A percentile compares a stretch with the other conserved stretches of the same genome.
These are phyloP conservation scores for Beauveria medogensis DNA, from an alignment of 2,329 filamentous ascomycete species.

Conservation along the genomic window DNA sequence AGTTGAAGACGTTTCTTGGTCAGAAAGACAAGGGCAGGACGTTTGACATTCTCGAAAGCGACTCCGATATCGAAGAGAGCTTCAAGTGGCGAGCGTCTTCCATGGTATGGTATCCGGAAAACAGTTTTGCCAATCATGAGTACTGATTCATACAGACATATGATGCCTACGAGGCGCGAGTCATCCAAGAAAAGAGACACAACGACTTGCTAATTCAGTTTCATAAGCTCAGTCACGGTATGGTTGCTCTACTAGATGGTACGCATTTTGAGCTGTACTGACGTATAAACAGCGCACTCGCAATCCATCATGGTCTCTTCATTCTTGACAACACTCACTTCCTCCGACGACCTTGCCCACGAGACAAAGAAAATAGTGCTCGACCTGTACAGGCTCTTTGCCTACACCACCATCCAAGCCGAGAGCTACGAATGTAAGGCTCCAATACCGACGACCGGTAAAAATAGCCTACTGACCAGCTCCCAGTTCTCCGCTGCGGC, in stretches of 20 bases:
- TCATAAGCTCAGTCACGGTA: conserved; percentile 9
- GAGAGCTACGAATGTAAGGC: conserved; percentile 8
- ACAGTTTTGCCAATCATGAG: no score
- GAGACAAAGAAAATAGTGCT: conserved; percentile 2
- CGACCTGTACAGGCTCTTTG: conserved; percentile 7
- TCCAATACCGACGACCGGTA: no score
- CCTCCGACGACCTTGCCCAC: not conserved
- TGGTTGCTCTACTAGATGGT: not conserved
- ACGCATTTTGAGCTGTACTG: not conserved
- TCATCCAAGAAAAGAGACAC: not conserved
- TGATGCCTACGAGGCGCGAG: not conserved
- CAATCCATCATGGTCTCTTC: conserved; percentile 7
- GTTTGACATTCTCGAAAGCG: conserved; percentile 64
- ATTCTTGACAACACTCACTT: not conserved
- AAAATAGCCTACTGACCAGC: not conserved
- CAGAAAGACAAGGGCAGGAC: conserved; percentile 63
- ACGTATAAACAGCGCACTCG: not conserved
- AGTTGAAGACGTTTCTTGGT: conserved; percentile 56
- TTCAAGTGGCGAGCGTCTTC: conserved; percentile 70
- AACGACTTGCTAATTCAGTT: conserved; percentile 5
- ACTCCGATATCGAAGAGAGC: conserved; percentile 62
- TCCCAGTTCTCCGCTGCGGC: conserved; percentile 5
- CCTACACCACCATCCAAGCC: not conserved
- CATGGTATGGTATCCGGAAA: conserved; percentile 26
- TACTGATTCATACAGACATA: not conserved